Evolutionary conservation across 208 protist genomes (phyloP).

Genomic region (Leishmania tarentolae): DNA sequence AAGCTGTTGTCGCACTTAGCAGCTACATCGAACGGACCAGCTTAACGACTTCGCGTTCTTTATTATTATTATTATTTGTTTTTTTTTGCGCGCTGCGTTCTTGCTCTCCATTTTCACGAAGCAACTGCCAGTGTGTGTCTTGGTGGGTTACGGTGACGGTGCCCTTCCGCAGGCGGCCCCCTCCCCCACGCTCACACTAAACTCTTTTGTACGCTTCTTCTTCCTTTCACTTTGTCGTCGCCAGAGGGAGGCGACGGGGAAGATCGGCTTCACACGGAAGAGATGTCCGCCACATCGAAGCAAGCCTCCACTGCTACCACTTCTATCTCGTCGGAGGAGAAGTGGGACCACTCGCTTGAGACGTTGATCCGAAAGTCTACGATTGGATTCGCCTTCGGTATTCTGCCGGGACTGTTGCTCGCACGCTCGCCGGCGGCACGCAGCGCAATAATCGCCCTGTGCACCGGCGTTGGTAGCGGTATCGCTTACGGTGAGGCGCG

Average conservation of each 20-base stretch:
- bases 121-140: neutral
- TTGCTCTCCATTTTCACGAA: neutral
- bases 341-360: conserved; percentile 91
- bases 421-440: conserved; percentile 68
- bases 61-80: neutral
- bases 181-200: neutral
- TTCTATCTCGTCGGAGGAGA: conserved; percentile 69
- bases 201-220: neutral
- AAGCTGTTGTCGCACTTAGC: neutral
- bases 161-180: neutral
- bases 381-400: conserved; percentile 71
- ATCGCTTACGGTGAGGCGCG: conserved; percentile 87
- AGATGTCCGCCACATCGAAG: neutral
- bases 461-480: conserved; percentile 76
- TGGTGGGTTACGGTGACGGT: neutral
- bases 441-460: conserved; percentile 59
- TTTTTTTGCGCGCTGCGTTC: neutral
- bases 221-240: too few relatives aligned
- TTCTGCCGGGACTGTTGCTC: conserved; percentile 77
- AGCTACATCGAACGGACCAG: neutral
- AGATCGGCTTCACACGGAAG: neutral
- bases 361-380: conserved; percentile 86
- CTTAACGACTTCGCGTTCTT: neutral
- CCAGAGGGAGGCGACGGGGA: neutral
- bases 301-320: conserved; percentile 11